phyloP scores from a whole-genome alignment of 2,329 filamentous ascomycete species.

The Leptographium wingfieldii region DNA sequence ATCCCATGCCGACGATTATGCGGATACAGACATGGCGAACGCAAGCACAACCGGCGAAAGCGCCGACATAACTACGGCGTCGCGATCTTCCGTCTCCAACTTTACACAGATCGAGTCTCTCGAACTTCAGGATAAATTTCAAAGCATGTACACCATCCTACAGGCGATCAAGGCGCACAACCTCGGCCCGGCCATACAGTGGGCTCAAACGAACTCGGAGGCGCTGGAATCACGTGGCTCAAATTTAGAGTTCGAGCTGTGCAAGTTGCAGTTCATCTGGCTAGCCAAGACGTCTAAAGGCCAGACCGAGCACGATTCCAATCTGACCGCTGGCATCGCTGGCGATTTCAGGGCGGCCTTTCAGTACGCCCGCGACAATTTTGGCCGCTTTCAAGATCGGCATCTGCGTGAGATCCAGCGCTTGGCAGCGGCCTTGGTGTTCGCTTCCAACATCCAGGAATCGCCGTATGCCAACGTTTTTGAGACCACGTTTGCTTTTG shows the following conservation, averaged over 20 bases:
- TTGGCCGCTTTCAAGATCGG: constrained; percentile 59
- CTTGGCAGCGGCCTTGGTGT: constrained; percentile 71
- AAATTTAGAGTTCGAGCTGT: constrained; percentile 90
- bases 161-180: constrained; percentile 63
- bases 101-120: constrained; percentile 45
- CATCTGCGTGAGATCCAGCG: constrained; percentile 72
- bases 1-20: constrained; percentile 18
- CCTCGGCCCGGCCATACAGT: constrained; percentile 71
- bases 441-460: constrained; percentile 54
- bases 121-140: constrained; percentile 68
- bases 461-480: constrained; percentile 78
- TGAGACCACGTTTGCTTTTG: constrained; percentile 52
- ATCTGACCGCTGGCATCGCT: background rate
- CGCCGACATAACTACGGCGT: constrained; percentile 16
- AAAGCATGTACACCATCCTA: constrained; percentile 83
- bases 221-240: constrained; percentile 71
- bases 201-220: constrained; percentile 61
- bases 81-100: constrained; percentile 8
- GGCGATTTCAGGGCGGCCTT: constrained; percentile 37
- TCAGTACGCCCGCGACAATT: constrained; percentile 62
- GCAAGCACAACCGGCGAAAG: constrained; percentile 20
- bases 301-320: constrained; percentile 25
- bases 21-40: constrained; percentile 14
- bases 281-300: constrained; percentile 54
- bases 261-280: constrained; percentile 79